Base-by-base conservation (phyloP, 1,284 basidiomycete species). In the Malassezia obtusa region DNA sequence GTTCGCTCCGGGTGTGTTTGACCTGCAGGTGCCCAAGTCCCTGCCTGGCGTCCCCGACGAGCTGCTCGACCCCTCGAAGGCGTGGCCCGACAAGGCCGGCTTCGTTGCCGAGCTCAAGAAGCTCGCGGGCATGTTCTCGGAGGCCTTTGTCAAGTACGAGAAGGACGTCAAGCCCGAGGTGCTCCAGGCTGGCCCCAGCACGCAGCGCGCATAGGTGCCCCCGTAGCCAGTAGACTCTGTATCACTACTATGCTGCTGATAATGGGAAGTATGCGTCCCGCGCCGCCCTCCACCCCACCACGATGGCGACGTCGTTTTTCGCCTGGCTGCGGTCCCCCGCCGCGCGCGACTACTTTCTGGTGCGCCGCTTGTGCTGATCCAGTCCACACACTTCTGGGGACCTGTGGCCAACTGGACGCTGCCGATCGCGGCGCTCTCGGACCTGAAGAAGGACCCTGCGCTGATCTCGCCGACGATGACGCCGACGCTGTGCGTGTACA, bases 1-100 rank as follows among this genome's bases (percentile, higher is more conserved):
- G 64, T 92, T 94, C 43, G 64, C 50, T 33, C 53, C 53, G 17
- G 53, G 53, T 37, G 57, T 63, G 31, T 73, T 73, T 62, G 67
- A 69, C 67, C 56, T 73, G 33, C 59, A 64, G 49, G 58, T 73
- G 35, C 70, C 70, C 45, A 63, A 58, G 41, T 33, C 45, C 1
- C 60, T 73, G 37, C 57, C 62, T 48, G 57, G 58, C 26, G 67
- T 71, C 11, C 68, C 68, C 37, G 51, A 53, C 43, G 63, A 64
- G 26, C 49, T 73, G 30, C 63, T 73, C 30, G 59, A 73, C 63
- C 65, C 68, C 9, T 51, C 58, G 31, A 63, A 60, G 43, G 56
- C 64, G 30, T 73, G 70, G 70, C 37, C 62, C 40, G 64, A 69
- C 60, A 56, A 58, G 45, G 45, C 45, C 8, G 70, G 60, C 24